Percentiles rank a stretch among this genome's conserved stretches.
phyloP scores from a whole-genome alignment of 805 yeast genomes.

The Candida nemodendra region DNA sequence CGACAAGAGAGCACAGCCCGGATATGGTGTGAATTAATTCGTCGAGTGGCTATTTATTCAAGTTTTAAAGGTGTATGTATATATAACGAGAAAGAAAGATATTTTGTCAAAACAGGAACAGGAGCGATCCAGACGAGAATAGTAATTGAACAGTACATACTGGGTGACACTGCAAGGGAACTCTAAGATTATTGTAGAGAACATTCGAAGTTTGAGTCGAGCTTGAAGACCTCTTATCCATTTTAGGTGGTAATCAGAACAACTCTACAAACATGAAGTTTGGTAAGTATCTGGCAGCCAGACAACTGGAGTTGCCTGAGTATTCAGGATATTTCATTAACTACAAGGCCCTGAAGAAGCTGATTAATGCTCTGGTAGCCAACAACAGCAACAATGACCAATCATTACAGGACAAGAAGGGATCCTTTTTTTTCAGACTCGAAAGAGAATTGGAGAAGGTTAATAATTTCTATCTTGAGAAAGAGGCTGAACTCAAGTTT shows the following conservation, averaged over 20 bases:
- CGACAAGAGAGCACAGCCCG: too few species aligned
- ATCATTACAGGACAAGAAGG: slow-evolving; percentile 81
- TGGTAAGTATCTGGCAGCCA: slow-evolving; percentile 91
- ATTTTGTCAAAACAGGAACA: too few species aligned
- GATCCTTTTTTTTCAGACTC: slow-evolving; percentile 81
- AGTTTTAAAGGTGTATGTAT: too few species aligned
- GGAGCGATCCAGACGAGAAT: too few species aligned
- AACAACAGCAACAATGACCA: slow-evolving; percentile 40
- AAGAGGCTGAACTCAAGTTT: slow-evolving; percentile 82
- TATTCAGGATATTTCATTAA: slow-evolving; percentile 92
- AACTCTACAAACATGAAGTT: too few species aligned
- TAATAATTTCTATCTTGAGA: slow-evolving; percentile 85
- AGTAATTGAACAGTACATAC: too few species aligned
- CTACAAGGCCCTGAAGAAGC: slow-evolving; percentile 89
- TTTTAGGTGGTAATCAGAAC: too few species aligned
- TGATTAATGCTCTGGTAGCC: slow-evolving; percentile 72
- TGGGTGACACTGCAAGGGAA: too few species aligned
- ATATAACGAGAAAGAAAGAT: too few species aligned
- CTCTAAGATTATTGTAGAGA: too few species aligned
- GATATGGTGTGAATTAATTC: not conserved
- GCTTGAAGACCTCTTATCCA: too few species aligned
- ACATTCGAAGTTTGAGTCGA: too few species aligned
- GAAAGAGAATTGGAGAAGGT: slow-evolving; percentile 96
- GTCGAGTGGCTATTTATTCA: slow-evolving; percentile 2
- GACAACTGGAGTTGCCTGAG: slow-evolving; percentile 93